These are phyloP conservation scores for Nicotiana knightiana DNA, from an alignment of 257 asterid species.

Conservation along the genomic window DNA sequence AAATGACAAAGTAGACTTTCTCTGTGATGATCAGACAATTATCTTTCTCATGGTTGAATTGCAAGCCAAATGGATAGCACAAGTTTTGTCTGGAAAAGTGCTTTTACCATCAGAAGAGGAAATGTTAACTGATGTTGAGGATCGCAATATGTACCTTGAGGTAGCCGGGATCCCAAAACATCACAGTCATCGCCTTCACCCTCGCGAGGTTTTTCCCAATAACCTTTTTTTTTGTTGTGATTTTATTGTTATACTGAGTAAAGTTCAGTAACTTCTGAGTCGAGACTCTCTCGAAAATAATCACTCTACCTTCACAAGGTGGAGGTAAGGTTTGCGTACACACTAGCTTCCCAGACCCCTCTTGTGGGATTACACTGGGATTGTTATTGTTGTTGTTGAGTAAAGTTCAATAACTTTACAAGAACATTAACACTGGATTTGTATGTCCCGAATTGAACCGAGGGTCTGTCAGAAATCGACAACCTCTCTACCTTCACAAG, in stretches of 20 bases:
- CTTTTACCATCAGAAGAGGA: conserved; percentile 38
- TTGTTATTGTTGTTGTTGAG: too few relatives aligned
- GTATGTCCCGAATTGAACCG: too few relatives aligned
- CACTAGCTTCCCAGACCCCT: too few relatives aligned
- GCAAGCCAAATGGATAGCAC: conserved; percentile 66
- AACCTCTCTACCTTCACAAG: too few relatives aligned
- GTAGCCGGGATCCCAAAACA: conserved; percentile 35
- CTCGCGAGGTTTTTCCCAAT: neutral
- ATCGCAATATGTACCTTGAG: conserved; percentile 35
- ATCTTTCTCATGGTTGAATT: conserved; percentile 31
- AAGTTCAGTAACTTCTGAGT: too few relatives aligned
- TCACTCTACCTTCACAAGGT: too few relatives aligned
- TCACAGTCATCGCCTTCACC: conserved; percentile 25
- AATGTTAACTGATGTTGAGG: conserved; percentile 42
- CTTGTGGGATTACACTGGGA: too few relatives aligned
- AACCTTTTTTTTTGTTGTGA: neutral
- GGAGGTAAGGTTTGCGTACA: too few relatives aligned
- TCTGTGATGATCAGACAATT: conserved; percentile 11
- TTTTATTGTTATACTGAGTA: neutral
- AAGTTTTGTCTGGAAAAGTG: conserved; percentile 37
- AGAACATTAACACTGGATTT: too few relatives aligned
- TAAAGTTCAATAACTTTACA: too few relatives aligned
- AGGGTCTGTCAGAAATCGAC: too few relatives aligned
- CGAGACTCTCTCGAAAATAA: too few relatives aligned
- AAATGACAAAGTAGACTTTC: neutral